phyloP scores from a whole-genome alignment of 2,329 filamentous ascomycete genomes.

The Botrytis byssoidea region DNA sequence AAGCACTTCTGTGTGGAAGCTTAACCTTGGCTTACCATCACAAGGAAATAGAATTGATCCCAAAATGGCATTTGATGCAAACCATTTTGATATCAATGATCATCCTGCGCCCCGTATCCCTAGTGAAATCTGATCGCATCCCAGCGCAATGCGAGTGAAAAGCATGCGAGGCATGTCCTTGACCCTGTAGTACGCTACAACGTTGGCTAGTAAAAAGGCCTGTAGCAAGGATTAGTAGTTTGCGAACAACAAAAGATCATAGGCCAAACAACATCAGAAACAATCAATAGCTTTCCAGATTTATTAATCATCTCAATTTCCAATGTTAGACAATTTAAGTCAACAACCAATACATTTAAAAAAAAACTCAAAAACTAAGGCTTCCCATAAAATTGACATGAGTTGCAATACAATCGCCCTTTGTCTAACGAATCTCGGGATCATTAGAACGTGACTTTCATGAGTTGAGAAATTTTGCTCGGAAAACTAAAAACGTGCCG shows the following conservation, averaged over 20 bases:
- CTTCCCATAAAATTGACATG: not conserved
- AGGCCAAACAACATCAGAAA: not conserved
- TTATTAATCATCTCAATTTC: not conserved
- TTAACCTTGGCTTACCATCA: slow-evolving; percentile 20
- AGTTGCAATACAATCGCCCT: not conserved
- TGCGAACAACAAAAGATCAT: not conserved
- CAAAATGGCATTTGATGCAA: not conserved
- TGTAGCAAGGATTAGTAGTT: slow-evolving; percentile 14
- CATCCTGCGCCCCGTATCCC: slow-evolving; percentile 7
- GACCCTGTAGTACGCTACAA: slow-evolving; percentile 13
- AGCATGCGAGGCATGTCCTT: slow-evolving; percentile 2
- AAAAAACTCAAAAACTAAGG: slow-evolving; percentile 1
- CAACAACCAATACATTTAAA: not conserved
- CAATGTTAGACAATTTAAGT: not conserved
- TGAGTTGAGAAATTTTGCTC: slow-evolving; percentile 1
- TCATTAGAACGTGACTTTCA: slow-evolving; percentile 19
- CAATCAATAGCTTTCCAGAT: not conserved
- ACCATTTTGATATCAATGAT: slow-evolving; percentile 5
- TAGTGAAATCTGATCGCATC: slow-evolving; percentile 18
- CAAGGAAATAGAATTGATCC: slow-evolving; percentile 2
- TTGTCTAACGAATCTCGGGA: not conserved
- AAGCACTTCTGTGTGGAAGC: not conserved
- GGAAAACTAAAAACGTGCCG: slow-evolving; percentile 3
- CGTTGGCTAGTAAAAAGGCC: not conserved
- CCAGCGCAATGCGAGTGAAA: slow-evolving; percentile 8